Evolutionary conservation across 352 stramenopile genomes (phyloP).

Genomic region (Phytophthora gonapodyides): DNA sequence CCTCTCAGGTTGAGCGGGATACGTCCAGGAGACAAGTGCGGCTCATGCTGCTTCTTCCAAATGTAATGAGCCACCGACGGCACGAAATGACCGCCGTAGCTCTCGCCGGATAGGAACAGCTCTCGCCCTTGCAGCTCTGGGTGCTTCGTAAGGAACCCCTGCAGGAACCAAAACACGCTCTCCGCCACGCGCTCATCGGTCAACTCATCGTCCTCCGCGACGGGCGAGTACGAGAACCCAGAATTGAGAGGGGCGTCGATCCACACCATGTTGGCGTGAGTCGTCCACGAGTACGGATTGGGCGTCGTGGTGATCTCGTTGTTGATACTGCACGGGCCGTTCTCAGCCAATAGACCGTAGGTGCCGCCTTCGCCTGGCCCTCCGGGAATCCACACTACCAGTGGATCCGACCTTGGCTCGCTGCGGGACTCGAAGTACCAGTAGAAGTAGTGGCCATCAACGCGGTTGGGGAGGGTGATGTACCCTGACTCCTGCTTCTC

Average conservation of each 20-base stretch:
- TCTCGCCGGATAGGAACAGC: slow-evolving; percentile 63
- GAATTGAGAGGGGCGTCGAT: slow-evolving; percentile 46
- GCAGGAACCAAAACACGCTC: slow-evolving; percentile 64
- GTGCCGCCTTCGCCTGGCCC: slow-evolving; percentile 47
- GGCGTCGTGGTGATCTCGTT: slow-evolving; percentile 37
- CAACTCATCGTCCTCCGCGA: slow-evolving; percentile 35
- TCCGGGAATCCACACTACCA: slow-evolving; percentile 67
- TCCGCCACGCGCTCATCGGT: slow-evolving; percentile 44
- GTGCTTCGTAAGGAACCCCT: slow-evolving; percentile 56
- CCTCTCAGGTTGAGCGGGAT: slow-evolving; percentile 46
- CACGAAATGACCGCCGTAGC: slow-evolving; percentile 64
- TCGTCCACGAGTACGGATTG: slow-evolving; percentile 58
- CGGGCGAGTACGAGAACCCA: slow-evolving; percentile 47
- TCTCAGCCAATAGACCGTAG: slow-evolving; percentile 52
- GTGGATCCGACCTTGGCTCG: slow-evolving; percentile 42
- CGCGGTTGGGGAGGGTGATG: slow-evolving; percentile 54
- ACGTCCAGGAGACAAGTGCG: background rate
- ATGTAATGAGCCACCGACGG: slow-evolving; percentile 50
- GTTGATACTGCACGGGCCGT: slow-evolving; percentile 58
- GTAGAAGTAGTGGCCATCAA: slow-evolving; percentile 72
- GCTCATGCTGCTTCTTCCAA: slow-evolving; percentile 30
- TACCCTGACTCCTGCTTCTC: slow-evolving; percentile 55
- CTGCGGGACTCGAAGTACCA: slow-evolving; percentile 62
- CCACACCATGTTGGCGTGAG: slow-evolving; percentile 57
- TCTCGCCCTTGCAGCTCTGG: slow-evolving; percentile 42